These are phyloP conservation scores for Ceratocystis cacaofunesta DNA, from an alignment of 2,329 filamentous ascomycete species.

Conservation along the genomic window DNA sequence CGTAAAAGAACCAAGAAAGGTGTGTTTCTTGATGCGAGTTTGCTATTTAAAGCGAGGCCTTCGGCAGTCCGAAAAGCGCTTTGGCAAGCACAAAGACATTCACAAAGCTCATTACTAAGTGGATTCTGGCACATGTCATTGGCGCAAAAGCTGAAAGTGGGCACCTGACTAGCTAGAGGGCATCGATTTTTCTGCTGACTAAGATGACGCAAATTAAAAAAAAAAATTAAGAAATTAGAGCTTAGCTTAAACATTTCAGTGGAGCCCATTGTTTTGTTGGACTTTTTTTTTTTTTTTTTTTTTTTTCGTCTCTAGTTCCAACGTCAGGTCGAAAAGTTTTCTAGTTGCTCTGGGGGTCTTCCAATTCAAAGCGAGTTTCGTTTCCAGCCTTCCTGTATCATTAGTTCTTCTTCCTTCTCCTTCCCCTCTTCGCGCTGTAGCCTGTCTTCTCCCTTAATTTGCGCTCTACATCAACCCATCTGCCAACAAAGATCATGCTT, in stretches of 20 bases:
- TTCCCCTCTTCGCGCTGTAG: not conserved
- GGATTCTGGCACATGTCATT: slow-evolving; percentile 8
- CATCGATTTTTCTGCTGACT: slow-evolving; percentile 6
- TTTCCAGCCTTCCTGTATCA: not conserved
- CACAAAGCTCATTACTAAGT: slow-evolving; percentile 13
- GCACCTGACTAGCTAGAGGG: not conserved
- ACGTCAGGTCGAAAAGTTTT: too few species aligned
- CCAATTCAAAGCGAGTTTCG: too few species aligned
- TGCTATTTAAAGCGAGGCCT: not conserved
- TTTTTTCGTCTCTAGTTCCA: not conserved
- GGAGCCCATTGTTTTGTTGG: slow-evolving; percentile 4
- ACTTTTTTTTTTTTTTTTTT: not conserved
- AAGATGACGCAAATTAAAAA: slow-evolving; percentile 8
- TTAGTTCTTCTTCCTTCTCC: not conserved
- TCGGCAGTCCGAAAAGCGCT: slow-evolving; percentile 6
- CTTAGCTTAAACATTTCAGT: not conserved
- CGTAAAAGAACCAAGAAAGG: too few species aligned
- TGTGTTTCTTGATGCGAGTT: not conserved
- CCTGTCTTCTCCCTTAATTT: not conserved
- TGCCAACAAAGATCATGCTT: slow-evolving; percentile 6
- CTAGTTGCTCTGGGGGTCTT: too few species aligned
- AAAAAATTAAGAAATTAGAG: not conserved
- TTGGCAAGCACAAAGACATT: not conserved
- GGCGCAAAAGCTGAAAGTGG: not conserved
- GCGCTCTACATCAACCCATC: not conserved